Conservation (phyloP, 352 stramenopile genomes). For the Achlya hypogyna region DNA sequence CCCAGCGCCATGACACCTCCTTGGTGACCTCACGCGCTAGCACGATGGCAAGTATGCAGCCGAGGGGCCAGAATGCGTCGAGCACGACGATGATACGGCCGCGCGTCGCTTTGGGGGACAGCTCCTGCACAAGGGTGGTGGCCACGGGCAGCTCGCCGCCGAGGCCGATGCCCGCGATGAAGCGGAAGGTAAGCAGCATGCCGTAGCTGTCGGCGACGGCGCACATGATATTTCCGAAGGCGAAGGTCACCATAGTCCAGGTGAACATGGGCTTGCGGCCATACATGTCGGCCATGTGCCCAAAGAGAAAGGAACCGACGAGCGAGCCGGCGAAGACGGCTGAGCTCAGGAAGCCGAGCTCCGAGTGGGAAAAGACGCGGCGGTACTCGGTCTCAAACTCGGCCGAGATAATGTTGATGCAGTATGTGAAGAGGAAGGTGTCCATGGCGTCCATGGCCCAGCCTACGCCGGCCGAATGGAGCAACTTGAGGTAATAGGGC, state of each 20-base stretch:
- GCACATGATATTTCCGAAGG: constrained; percentile 26
- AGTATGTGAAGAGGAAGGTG: constrained; percentile 34
- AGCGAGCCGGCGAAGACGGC: constrained; percentile 27
- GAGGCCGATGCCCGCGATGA: constrained; percentile 29
- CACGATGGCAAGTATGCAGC: constrained; percentile 27
- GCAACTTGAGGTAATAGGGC: constrained; percentile 29
- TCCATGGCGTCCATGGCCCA: constrained; percentile 36
- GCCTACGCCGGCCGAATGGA: constrained; percentile 27
- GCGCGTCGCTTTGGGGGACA: constrained; percentile 25
- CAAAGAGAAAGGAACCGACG: constrained; percentile 25
- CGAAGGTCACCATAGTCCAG: constrained; percentile 27
- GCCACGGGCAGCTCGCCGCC: constrained; percentile 31
- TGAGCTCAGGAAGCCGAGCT: constrained; percentile 27
- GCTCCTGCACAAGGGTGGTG: constrained; percentile 30
- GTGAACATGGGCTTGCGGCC: constrained; percentile 28
- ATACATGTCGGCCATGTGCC: constrained; percentile 25
- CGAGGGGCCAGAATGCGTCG: constrained; percentile 32
- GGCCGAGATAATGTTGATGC: constrained; percentile 21
- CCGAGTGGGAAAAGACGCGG: constrained; percentile 24
- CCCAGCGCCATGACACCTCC: constrained; percentile 27
- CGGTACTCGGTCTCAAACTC: constrained; percentile 21
- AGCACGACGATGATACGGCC: constrained; percentile 31
- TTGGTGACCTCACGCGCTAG: constrained; percentile 28
- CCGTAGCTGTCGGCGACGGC: constrained; percentile 21
- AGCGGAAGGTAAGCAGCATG: constrained; percentile 28